Evolutionary conservation across 2,329 filamentous ascomycete species (phyloP), one percentile per base, ranked within the genome.

Genomic region (Emericellopsis atlantica): DNA sequence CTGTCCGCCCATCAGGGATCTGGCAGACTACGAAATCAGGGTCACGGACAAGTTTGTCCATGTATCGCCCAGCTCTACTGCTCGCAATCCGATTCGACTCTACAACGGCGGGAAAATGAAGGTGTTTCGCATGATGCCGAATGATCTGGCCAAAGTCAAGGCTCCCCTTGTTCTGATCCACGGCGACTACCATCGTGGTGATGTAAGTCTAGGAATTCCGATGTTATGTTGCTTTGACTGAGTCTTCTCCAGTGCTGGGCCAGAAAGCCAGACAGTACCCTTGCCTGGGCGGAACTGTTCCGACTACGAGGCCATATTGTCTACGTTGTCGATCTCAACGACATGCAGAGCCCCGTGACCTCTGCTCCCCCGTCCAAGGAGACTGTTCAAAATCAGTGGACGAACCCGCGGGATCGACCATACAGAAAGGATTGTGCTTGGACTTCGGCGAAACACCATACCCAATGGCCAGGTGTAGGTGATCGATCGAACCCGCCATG

Each of bases 211-310:
- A 12, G 6, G 26, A 4, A 12, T 12, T 29, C 9, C 6, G 12
- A 9, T 29, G 9, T 4, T 4, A 9, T 29, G 12, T 21, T 15
- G 10, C n/a, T 9, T 35, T 14, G 2, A 15, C 32, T 35, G n/a
- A 35, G 4, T 21, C 18, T 35, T 8, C n/a, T 15, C 10, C 15
- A 37, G 36, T 16, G n/a, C 16, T 37, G 36, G 36, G 21, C 8
- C 12, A 22, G 22, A n/a, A 33, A 40, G n/a, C 38, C 38, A 16
- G 38, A 40, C 18, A 59, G 61, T 12, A 48, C 55, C 2, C 54
- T 56, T 1, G 67, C 67, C 8, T 72, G 68, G 68, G 62, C 65
- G 0, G 59, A 60, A 0, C 64, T 53, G 40, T 72, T 72, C 37
- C 47, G 67, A 1, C 46, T 47, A 0, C 46, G 56, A 21, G 67